Base-by-base conservation (phyloP, 2,329 filamentous ascomycete species). In the Madurella mycetomatis region DNA sequence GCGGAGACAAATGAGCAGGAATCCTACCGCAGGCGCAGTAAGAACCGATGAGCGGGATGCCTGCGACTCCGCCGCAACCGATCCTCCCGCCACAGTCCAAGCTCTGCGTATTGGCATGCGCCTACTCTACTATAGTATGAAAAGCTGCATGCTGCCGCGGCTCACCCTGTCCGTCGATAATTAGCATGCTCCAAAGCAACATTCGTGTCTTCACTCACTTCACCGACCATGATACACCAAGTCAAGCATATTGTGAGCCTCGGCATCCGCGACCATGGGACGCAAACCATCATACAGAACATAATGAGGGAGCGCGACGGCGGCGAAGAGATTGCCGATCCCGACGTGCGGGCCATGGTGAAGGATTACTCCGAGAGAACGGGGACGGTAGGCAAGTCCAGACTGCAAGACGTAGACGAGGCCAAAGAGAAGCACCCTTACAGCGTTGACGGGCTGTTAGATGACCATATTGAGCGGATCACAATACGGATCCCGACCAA, bases 401-500 rank as follows among this genome's bases (percentile, higher is more conserved):
- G 4, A 4, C 13, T 37, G 9, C 4, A 37, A 4, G 34, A 37
- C 4, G 11, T 37, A 9, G 34, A 37, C 4, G 34, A 37, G 34
- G 34, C 34, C 34, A n/a, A n/a, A n/a, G 34, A 9, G 11, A 37
- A 37, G 34, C 34, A 37, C 4, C 34, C 34, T 9, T 9, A 44
- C 31, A 31, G n/a, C 30, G 19, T 25, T 17, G 41, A 50, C 30
- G 40, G 40, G 15, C 42, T 50, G 48, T 32, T 25, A 2, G 48
- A 50, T 16, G 39, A 44, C 31, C 25, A 50, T 9, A 40, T 31
- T 8, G 48, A 44, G 17, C 25, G 41, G 15, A 32, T 50, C 17
- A 42, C 31, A 9, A 18, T 50, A 15, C 43, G 48, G 48, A 30
- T 50, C 19, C 39, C 44, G 34, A 50, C 48, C 41, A 18, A 50